A percentile compares a stretch with the other conserved stretches of the same genome.
Evolutionary conservation across 176 grass and related monocot species (phyloP).

Genomic region (Lolium perenne): DNA sequence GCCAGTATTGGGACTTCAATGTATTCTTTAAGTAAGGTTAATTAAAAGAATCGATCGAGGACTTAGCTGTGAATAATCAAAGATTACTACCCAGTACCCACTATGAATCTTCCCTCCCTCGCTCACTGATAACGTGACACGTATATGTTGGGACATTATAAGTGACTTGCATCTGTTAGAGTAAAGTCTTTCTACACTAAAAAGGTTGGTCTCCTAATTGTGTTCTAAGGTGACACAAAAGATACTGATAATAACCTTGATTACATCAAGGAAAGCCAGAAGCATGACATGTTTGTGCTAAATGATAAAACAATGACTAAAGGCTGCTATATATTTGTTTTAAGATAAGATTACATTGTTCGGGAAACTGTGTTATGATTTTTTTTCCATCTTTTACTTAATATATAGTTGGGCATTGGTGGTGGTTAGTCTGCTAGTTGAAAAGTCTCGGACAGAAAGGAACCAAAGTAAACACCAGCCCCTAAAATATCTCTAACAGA

Average conservation of each 20-base stretch:
- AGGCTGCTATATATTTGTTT: background rate
- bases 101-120: background rate
- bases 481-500: background rate
- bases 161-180: constrained; percentile 1
- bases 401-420: no score
- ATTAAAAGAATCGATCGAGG: background rate
- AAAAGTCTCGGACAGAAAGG: no score
- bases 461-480: background rate
- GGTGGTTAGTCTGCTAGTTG: no score
- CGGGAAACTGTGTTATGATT: background rate
- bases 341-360: background rate
- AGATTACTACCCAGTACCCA: background rate
- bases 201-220: background rate
- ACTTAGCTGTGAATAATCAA: background rate
- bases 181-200: background rate
- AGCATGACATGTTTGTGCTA: background rate
- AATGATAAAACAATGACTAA: background rate
- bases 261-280: background rate
- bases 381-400: no score
- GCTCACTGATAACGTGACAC: background rate
- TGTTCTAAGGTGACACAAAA: background rate
- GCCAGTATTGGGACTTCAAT: background rate
- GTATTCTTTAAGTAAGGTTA: background rate
- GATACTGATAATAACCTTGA: background rate
- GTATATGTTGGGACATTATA: background rate